Percentiles rank a stretch among this genome's conserved stretches.
These are phyloP conservation scores for Lentinula detonsa DNA, from an alignment of 768 basidiomycete species.

Conservation along the genomic window DNA sequence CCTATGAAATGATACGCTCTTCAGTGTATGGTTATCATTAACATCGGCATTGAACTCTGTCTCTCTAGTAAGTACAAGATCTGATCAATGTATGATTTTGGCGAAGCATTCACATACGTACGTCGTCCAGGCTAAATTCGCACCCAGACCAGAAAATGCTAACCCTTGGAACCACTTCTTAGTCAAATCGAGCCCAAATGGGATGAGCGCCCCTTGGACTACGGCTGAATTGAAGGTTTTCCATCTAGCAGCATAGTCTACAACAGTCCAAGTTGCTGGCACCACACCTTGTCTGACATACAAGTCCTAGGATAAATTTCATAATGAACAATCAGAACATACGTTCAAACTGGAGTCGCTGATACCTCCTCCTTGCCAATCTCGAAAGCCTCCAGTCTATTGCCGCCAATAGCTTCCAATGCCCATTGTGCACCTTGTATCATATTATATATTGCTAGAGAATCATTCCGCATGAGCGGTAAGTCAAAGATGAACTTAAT, in stretches of 20 bases:
- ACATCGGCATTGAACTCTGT: slow-evolving; percentile 1
- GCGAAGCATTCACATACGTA: not conserved
- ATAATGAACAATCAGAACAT: too few species aligned
- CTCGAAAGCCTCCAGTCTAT: not conserved
- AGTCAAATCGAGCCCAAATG: not conserved
- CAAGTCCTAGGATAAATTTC: not conserved
- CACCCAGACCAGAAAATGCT: not conserved
- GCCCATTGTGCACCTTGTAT: not conserved
- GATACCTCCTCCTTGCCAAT: not conserved
- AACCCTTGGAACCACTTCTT: slow-evolving; percentile 4
- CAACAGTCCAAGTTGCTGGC: not conserved
- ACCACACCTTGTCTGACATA: not conserved
- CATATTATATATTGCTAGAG: not conserved
- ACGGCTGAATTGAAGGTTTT: not conserved
- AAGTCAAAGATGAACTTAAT: slow-evolving; percentile 2
- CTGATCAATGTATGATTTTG: not conserved
- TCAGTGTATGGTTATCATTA: not conserved
- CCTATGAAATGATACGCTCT: not conserved
- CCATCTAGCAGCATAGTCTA: not conserved
- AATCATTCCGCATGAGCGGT: slow-evolving; percentile 2
- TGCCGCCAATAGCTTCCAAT: not conserved
- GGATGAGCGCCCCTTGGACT: not conserved
- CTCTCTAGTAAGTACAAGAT: not conserved
- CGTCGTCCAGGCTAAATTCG: slow-evolving; percentile 3
- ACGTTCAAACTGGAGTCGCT: not conserved